These are phyloP conservation scores for Gossypium aridum DNA, from an alignment of 441 rosid species.

Conservation along the genomic window DNA sequence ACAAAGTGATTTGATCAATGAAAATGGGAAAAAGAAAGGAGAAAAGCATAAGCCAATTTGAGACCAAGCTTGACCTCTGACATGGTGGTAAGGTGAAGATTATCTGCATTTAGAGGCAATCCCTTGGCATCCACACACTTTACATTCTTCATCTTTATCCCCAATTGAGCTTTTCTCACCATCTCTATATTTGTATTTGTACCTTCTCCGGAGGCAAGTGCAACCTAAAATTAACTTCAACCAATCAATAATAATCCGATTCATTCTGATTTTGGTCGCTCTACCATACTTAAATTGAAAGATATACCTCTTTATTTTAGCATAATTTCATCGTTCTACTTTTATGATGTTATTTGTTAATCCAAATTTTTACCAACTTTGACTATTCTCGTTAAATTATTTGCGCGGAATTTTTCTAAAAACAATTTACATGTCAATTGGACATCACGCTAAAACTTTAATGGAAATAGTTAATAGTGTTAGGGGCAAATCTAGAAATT, in stretches of 20 bases:
- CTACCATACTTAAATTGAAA: too few species aligned
- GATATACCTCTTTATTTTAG: too few species aligned
- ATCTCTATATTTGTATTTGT: constrained; percentile 26
- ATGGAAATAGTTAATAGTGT: too few species aligned
- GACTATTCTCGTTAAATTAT: too few species aligned
- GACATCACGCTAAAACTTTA: too few species aligned
- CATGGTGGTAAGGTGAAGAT: constrained; percentile 56
- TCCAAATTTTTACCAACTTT: too few species aligned
- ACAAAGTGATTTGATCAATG: neutral
- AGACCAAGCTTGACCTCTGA: constrained; percentile 59
- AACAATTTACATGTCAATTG: too few species aligned
- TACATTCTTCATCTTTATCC: constrained; percentile 32
- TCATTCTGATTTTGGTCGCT: too few species aligned
- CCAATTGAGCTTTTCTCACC: constrained; percentile 50
- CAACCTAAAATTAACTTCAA: constrained; percentile 35
- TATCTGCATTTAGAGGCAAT: constrained; percentile 49
- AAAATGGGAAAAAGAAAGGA: constrained; percentile 10
- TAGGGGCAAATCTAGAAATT: too few species aligned
- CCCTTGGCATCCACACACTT: constrained; percentile 65
- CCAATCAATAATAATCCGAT: neutral
- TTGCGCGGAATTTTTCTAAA: too few species aligned
- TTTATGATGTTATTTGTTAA: too few species aligned
- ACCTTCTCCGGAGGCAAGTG: constrained; percentile 56
- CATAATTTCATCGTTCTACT: too few species aligned
- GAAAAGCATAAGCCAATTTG: constrained; percentile 40